Evolutionary conservation across 2,329 filamentous ascomycete species (phyloP).

Genomic region (Penicillium corylophilum): DNA sequence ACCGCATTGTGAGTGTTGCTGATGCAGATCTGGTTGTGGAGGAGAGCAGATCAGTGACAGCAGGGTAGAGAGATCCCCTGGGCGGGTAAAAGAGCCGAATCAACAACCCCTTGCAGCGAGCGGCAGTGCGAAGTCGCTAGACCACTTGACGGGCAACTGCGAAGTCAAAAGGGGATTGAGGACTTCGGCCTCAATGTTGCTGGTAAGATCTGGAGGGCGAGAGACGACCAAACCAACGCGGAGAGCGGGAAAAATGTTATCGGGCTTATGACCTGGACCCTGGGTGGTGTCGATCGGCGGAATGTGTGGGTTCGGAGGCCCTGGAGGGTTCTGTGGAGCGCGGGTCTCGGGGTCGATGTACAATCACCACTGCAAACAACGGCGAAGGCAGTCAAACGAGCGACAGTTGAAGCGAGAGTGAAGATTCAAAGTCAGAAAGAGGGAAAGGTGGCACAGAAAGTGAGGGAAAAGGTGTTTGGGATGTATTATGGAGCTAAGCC

Average conservation of each 20-base stretch:
- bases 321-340: conserved; percentile 1
- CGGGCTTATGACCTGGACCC: conserved; percentile 11
- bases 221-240: conserved; percentile 7
- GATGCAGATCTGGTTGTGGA: conserved; percentile 2
- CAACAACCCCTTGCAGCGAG: conserved; percentile 18
- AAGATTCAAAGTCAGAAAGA: conserved; percentile 3
- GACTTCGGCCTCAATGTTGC: not conserved
- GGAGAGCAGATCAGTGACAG: conserved; percentile 3
- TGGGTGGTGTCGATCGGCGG: conserved; percentile 18
- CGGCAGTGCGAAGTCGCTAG: conserved; percentile 3
- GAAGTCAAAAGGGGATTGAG: not conserved
- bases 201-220: not conserved
- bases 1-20: conserved; percentile 32
- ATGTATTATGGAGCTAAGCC: conserved; percentile 22
- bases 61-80: conserved; percentile 7
- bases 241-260: conserved; percentile 12
- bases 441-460: not conserved
- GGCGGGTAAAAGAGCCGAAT: conserved; percentile 12
- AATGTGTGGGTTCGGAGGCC: conserved; percentile 6
- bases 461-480: conserved; percentile 10
- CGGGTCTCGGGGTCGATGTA: not conserved
- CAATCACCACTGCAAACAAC: conserved; percentile 3
- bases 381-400: conserved; percentile 10
- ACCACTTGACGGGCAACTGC: not conserved
- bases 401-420: conserved; percentile 13